phyloP scores from a whole-genome alignment of 768 basidiomycete species.

The Suillus tomentosus region DNA sequence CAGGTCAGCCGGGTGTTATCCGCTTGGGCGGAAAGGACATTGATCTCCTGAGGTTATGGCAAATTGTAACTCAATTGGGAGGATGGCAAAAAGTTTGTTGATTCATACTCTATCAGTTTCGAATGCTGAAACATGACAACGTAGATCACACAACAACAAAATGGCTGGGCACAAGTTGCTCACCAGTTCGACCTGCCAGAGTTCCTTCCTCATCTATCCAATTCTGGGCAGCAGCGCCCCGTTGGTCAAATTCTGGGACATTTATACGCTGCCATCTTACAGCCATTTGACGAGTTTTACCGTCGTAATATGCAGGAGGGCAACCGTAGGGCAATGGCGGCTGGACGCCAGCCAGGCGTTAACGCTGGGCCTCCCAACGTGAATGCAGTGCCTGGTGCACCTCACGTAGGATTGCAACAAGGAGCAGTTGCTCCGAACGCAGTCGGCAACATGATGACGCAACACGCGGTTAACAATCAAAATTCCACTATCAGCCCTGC shows the following conservation, averaged over 20 bases:
- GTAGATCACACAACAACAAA: conserved; percentile 49
- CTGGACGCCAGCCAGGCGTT: conserved; percentile 35
- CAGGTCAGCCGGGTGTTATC: conserved; percentile 60
- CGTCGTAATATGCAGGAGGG: conserved; percentile 62
- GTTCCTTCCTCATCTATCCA: conserved; percentile 44
- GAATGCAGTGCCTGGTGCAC: conserved; percentile 20
- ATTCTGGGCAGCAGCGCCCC: conserved; percentile 48
- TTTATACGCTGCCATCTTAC: conserved; percentile 63
- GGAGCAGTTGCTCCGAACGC: conserved; percentile 21
- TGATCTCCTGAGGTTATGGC: conserved; percentile 76
- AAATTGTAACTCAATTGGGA: conserved; percentile 57
- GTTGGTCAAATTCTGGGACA: conserved; percentile 55
- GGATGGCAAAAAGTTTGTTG: conserved; percentile 60
- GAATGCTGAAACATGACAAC: conserved; percentile 17
- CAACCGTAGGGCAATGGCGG: conserved; percentile 54
- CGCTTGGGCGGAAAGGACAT: conserved; percentile 74
- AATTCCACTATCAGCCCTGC: conserved; percentile 22
- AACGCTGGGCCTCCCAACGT: conserved; percentile 15
- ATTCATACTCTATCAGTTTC: conserved; percentile 18
- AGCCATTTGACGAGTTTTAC: conserved; percentile 74
- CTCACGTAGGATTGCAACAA: conserved; percentile 18
- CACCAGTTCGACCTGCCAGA: conserved; percentile 64
- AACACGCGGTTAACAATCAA: conserved; percentile 26
- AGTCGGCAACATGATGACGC: conserved; percentile 27
- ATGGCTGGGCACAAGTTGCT: conserved; percentile 57